Conservation (phyloP, 202 grass and related monocot species). For the Saccharum hybrid region DNA sequence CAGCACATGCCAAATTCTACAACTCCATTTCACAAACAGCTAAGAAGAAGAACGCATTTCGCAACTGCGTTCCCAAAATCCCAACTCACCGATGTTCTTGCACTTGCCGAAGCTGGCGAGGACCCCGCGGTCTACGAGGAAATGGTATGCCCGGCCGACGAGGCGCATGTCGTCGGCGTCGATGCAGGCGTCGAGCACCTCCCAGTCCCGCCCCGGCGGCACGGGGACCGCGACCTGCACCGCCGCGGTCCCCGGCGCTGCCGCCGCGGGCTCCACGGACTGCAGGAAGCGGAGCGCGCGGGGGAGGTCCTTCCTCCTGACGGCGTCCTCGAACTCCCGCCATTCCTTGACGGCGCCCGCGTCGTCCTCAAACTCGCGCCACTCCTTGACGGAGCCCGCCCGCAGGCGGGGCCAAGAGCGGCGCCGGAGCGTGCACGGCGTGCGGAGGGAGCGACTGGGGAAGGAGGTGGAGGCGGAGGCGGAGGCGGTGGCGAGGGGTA, state of each 20-base stretch:
- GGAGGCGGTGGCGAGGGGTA: constrained; percentile 18
- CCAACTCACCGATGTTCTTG: constrained; percentile 72
- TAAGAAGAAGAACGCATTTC: constrained; percentile 7
- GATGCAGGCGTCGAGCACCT: constrained; percentile 93
- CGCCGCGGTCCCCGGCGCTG: background rate
- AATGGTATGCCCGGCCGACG: constrained; percentile 74
- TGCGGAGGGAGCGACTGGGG: constrained; percentile 12
- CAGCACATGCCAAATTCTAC: background rate
- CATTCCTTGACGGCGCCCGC: constrained; percentile 69
- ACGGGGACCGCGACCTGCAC: constrained; percentile 44
- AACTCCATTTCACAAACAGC: background rate
- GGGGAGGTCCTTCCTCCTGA: constrained; percentile 80
- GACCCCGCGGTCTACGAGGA: constrained; percentile 67
- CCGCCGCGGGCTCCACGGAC: constrained; percentile 47
- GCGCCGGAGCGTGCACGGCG: background rate
- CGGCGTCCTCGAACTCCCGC: constrained; percentile 91
- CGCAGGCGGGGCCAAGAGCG: constrained; percentile 24
- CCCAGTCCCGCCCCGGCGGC: constrained; percentile 70
- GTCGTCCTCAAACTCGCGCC: constrained; percentile 59
- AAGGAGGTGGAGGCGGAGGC: background rate
- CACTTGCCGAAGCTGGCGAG: constrained; percentile 75
- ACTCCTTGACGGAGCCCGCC: constrained; percentile 68
- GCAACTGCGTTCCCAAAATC: background rate
- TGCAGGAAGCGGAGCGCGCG: constrained; percentile 84
- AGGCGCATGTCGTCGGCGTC: constrained; percentile 94